phyloP scores from a whole-genome alignment of 345 rosid species.

The Toxicodendron radicans region DNA sequence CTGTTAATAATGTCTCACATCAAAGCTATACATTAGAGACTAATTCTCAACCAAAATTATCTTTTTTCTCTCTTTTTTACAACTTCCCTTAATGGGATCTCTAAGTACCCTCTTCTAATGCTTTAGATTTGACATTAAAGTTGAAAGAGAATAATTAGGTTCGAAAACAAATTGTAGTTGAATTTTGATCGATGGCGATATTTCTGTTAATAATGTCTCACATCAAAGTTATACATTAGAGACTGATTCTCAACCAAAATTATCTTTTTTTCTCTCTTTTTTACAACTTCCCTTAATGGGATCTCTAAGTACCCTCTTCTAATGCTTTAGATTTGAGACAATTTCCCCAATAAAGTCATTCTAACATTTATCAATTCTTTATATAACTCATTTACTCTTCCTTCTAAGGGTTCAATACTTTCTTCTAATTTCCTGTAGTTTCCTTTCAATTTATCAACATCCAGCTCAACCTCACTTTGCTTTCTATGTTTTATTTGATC shows the following conservation, averaged over 20 bases:
- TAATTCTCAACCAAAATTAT: neutral
- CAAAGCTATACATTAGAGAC: neutral
- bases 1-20: neutral
- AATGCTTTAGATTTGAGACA: neutral
- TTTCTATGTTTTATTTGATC: conserved; percentile 5
- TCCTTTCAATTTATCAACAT: conserved; percentile 3
- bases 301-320: neutral
- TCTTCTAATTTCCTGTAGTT: conserved; percentile 1
- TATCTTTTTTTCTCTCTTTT: too few species aligned
- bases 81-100: too few species aligned
- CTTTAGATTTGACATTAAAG: too few species aligned
- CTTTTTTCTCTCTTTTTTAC: neutral
- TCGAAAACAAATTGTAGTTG: too few species aligned
- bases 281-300: neutral
- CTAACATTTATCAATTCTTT: conserved; percentile 15
- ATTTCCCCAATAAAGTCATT: conserved; percentile 10
- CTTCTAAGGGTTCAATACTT: neutral
- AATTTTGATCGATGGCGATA: too few species aligned
- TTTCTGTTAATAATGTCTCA: too few species aligned
- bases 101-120: too few species aligned
- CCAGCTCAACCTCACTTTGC: neutral
- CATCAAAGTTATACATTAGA: too few species aligned
- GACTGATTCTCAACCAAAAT: too few species aligned
- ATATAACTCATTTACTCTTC: conserved; percentile 12
- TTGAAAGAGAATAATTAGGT: too few species aligned